Evolutionary conservation across 1,139 yeast species (phyloP), one percentile per base, ranked within the genome.

Genomic region (Nakaseomyces sp.): DNA sequence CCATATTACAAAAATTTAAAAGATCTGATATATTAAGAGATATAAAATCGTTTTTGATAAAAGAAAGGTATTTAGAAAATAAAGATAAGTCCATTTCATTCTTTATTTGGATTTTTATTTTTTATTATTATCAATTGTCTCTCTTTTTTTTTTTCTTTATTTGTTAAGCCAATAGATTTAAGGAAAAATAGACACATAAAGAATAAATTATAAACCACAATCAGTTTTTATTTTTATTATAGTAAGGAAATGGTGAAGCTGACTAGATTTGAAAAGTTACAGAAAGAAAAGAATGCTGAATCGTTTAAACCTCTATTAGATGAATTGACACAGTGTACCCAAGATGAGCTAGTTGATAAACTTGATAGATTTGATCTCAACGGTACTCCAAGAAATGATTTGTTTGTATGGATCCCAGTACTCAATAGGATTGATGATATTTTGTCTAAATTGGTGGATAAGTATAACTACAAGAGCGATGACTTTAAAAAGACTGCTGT

Each of bases 361-460:
- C 35, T 63, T 24, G 50, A 51, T 12, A 36, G 43, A 1, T 55
- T 58, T 16, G 38, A 35, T 35, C 28, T 35, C 18, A 55, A 28
- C 81, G 91, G 89, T 74, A 76, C 49, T 69, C 81, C 38, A 83
- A 89, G 2, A 70, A 79, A 87, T 24, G 89, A 85, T 52, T 63
- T 89, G 38, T 74, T 74, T 51, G 81, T 80, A 48, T 89, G 95
- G 94, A 73, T 85, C 17, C 74, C 81, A 0, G 76, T 86, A 1
- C 68, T 89, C 52, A 83, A 88, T 61, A 70, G 81, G 52, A 78
- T 88, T 54, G 96, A 88, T 58, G 73, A 69, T 12, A 71, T 85
- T 16, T 67, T 86, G 45, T 84, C 79, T 44, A 53, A 54, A 4
- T 65, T 73, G 33, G 74, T 82, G 20, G 63, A 64, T 12, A 75